phyloP scores from a whole-genome alignment of 2,329 filamentous ascomycete genomes.

The Cladophialophora yegresii region DNA sequence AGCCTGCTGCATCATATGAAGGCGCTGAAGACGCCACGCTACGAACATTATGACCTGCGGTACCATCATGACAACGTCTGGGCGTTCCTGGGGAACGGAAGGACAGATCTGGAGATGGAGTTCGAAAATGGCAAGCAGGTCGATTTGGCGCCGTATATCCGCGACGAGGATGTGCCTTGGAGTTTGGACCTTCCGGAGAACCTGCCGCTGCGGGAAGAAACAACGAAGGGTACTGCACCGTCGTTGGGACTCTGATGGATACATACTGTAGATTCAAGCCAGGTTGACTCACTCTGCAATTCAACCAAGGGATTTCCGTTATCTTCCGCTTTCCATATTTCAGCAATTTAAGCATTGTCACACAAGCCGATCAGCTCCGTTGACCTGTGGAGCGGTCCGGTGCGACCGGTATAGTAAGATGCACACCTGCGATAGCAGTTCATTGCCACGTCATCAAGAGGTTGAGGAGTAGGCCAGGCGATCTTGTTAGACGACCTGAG shows the following conservation, averaged over 20 bases:
- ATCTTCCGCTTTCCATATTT: neutral
- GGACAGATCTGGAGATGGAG: constrained; percentile 44
- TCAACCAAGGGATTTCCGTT: neutral
- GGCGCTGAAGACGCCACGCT: constrained; percentile 44
- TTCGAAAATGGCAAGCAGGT: constrained; percentile 19
- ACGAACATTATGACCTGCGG: constrained; percentile 42
- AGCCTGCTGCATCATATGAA: constrained; percentile 29
- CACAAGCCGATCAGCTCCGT: constrained; percentile 2
- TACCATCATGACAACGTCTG: constrained; percentile 45
- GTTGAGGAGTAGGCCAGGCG: constrained; percentile 10
- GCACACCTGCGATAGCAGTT: constrained; percentile 14
- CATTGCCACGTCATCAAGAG: constrained; percentile 21
- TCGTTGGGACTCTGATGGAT: neutral
- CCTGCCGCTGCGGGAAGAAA: neutral
- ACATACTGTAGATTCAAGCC: neutral
- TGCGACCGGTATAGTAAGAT: neutral
- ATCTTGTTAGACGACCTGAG: constrained; percentile 20
- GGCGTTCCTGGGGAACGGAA: constrained; percentile 47
- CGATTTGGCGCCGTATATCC: constrained; percentile 26
- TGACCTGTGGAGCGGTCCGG: neutral
- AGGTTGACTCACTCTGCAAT: neutral
- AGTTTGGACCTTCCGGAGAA: constrained; percentile 19
- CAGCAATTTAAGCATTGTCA: neutral
- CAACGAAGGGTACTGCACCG: too few species aligned
- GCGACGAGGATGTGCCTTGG: constrained; percentile 21